Evolutionary conservation across 495 filamentous ascomycete genomes (phyloP), one percentile per base, ranked within the genome.

Genomic region (Lophiostoma macrostomum): DNA sequence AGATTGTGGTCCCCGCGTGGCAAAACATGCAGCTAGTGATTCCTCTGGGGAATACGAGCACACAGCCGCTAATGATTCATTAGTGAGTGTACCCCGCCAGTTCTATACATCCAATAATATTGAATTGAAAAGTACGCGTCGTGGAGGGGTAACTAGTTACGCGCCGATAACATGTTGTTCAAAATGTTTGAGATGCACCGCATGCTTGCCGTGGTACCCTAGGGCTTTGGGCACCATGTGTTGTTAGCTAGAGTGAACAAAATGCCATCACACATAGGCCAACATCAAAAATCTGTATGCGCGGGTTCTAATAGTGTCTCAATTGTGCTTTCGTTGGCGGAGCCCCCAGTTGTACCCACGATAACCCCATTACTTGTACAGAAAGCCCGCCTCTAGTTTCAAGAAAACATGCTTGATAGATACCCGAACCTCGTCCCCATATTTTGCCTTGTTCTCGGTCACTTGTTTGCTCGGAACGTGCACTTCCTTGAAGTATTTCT

Each of bases 351-450:
- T n/a, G n/a, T n/a, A n/a, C n/a, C n/a, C n/a, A n/a, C n/a, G n/a
- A n/a, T n/a, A n/a, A 14, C 16, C 37, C 38, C 40, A 43, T 11
- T 53, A 41, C 34, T 53, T 60, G 28, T 44, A 30, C 1, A 60
- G 32, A 31, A 42, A 60, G 27, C 56, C 56, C n/a, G 50, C 56
- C n/a, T 37, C 50, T 20, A 53, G 5, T 25, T 55, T 60, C 12
- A 60, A 22, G 16, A 54, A 31, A 3, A 29, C 30, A 19, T 23
- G 27, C 31, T 49, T 42, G 28, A 60, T 13, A 28, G 40, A 22
- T 4, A 35, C 44, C 12, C 50, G 18, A 29, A 40, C 35, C 11
- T 20, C 30, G 23, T 40, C 50, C 23, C 53, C 46, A 45, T 50
- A 45, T 30, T 55, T 55, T 7, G 50, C 42, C 27, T 46, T 55